Percentiles rank a stretch among this genome's conserved stretches.
Evolutionary conservation across 768 basidiomycete species (phyloP).

Genomic region (Polyporus arcularius): DNA sequence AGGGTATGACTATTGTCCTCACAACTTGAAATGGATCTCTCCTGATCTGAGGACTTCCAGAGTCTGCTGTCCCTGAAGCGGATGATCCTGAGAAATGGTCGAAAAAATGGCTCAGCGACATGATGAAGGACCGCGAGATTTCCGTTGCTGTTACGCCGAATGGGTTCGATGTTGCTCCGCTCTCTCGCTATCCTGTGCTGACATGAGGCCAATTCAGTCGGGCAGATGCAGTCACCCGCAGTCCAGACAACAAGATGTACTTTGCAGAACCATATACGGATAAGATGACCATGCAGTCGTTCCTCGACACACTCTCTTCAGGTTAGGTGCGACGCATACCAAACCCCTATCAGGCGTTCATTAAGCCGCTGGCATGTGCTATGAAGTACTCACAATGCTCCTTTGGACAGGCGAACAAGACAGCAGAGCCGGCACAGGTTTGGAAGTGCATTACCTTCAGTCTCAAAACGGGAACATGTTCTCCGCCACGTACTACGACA

Average conservation of each 20-base stretch:
- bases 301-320: slow-evolving; percentile 48
- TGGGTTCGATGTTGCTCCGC: slow-evolving; percentile 51
- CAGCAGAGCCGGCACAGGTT: slow-evolving; percentile 16
- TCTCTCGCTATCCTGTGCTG: not conserved
- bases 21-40: not conserved
- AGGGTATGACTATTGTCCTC: slow-evolving; percentile 41
- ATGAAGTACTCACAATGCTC: not conserved
- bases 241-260: slow-evolving; percentile 55
- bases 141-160: slow-evolving; percentile 84
- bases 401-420: not conserved
- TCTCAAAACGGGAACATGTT: slow-evolving; percentile 92
- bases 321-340: slow-evolving; percentile 29
- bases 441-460: slow-evolving; percentile 72
- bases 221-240: slow-evolving; percentile 71
- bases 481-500: slow-evolving; percentile 43
- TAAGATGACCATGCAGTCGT: slow-evolving; percentile 61
- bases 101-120: slow-evolving; percentile 57
- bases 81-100: slow-evolving; percentile 48
- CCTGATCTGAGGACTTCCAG: not conserved
- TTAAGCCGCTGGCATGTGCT: not conserved
- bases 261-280: slow-evolving; percentile 78
- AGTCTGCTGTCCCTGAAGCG: not conserved
- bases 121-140: slow-evolving; percentile 54
- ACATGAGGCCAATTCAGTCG: slow-evolving; percentile 42
- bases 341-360: not conserved